Evolutionary conservation across 805 yeast species (phyloP), one percentile per base, ranked within the genome.

Genomic region (Kuraishia floccosa): DNA sequence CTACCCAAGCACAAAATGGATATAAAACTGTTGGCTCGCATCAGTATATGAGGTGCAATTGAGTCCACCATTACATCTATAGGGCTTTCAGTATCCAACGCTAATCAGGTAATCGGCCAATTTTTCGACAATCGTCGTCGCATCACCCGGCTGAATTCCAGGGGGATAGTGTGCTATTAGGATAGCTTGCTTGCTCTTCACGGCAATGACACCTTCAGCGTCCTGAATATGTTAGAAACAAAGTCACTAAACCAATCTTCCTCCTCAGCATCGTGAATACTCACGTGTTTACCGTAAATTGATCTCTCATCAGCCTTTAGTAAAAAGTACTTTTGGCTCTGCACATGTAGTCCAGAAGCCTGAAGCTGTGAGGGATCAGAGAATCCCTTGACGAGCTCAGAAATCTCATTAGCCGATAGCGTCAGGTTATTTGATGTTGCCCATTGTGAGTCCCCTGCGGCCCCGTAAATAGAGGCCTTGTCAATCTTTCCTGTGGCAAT

Each of bases 381-480:
- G 50, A 76, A 91, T 13, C 96, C 97, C 32, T 58, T 56, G 27
- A 84, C 91, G 35, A 91, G 60, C 45, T 68, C 82, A 29, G 63
- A 44, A 42, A 87, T 74, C 60, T 91, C 98, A 27, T 67, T 62
- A 8, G 76, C 71, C 27, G 70, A 67, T 43, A 87, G 68, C 22
- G 62, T 52, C 37, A 84, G 72, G 25, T 72, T 72, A 37, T 80
- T 69, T 12, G 91, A 67, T 43, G 76, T 72, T 15, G 97, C 97
- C 98, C 98, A 91, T 32, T 76, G 70, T 14, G 94, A 71, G 55
- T 87, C 95, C 28, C 98, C 98, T 10, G 93, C 95, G 43, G 82
- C 79, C 7, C 96, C 87, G 59, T 82, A 87, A 43, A 91, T 74
- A 25, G 93, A 91, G 21, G 97, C 96, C 55, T 76, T 76, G 62